Conservation (phyloP, 148 eudicot genomes). For the Rhododendron henanense region DNA sequence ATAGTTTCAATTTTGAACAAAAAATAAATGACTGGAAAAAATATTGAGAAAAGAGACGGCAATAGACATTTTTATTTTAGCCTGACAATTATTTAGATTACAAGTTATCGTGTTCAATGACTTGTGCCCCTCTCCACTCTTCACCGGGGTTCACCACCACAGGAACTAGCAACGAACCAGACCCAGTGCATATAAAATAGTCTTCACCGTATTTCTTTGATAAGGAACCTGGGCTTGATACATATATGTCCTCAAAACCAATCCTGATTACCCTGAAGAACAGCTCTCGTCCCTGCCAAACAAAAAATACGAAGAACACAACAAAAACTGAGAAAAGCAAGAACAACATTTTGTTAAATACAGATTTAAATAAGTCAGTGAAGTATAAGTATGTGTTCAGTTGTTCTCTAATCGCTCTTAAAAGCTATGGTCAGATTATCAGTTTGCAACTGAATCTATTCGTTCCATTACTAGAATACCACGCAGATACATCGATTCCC, state of each 20-base stretch:
- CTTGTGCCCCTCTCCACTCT: conserved; percentile 85
- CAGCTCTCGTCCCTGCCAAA: conserved; percentile 63
- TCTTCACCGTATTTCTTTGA: conserved; percentile 57
- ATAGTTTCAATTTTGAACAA: neutral
- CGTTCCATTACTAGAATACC: neutral
- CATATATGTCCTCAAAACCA: conserved; percentile 73
- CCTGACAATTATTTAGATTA: conserved; percentile 2
- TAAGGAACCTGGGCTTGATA: conserved; percentile 78
- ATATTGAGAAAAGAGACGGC: neutral
- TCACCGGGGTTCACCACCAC: conserved; percentile 72
- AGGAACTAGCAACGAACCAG: conserved; percentile 77
- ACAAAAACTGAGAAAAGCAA: neutral
- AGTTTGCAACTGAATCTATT: neutral
- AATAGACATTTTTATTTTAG: neutral
- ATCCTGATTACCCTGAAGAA: conserved; percentile 68
- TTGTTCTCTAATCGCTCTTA: neutral
- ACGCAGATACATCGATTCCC: neutral
- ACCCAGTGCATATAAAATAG: conserved; percentile 84
- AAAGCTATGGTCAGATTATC: neutral
- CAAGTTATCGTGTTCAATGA: conserved; percentile 87
- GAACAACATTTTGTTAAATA: neutral
- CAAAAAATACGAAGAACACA: neutral
- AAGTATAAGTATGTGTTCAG: neutral
- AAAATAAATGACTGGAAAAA: neutral
- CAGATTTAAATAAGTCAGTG: neutral